Base-by-base conservation (phyloP, 495 filamentous ascomycete genomes). In the Apiosordaria backusii region DNA sequence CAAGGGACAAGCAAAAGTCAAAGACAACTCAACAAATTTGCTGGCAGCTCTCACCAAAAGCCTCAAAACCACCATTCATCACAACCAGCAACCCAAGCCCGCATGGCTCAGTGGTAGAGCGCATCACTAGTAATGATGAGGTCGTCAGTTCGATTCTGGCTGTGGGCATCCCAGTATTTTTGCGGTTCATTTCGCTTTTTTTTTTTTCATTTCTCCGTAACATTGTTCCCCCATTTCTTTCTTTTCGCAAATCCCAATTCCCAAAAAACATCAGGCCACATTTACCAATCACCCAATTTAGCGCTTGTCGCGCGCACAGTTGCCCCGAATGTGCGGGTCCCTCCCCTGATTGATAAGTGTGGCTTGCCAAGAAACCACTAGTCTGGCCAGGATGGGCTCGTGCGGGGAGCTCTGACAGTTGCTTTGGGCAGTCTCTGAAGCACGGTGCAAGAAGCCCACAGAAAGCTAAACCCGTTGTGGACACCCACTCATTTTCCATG, bases 31-130 rank as follows among this genome's bases (percentile, higher is more conserved):
- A 9, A 45, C 35, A 45, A 18, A 45, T 45, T 45, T 45, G 5
- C 3, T 45, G 0, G 3, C 35, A 13, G 35, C 35, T 45, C 3
- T 45, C 35, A 45, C 10, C 9, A 45, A 45, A 45, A 45, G 35
- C 35, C 13, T 45, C 35, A 45, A 18, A 45, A 2, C 35, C 35
- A 45, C 16, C 0, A 45, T 2, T 0, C 3, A 45, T 45, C 35
- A 2, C 35, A 45, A 45, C 35, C 0, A 1, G 35, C 10, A 45
- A 2, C 23, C 10, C 24, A 19, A 63, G 68, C 68, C 68, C 68
- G 65, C 62, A 67, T 70, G 65, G 68, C 68, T 70, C 68, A 70
- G 68, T 70, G 68, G 68, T 70, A 70, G 68, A 70, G 68, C 68
- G 68, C 53, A 59, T 70, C 68, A 70, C 68, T 70, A 70, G 68